Conservation (phyloP, 2,329 filamentous ascomycete species). For the Scytalidium lignicola region DNA sequence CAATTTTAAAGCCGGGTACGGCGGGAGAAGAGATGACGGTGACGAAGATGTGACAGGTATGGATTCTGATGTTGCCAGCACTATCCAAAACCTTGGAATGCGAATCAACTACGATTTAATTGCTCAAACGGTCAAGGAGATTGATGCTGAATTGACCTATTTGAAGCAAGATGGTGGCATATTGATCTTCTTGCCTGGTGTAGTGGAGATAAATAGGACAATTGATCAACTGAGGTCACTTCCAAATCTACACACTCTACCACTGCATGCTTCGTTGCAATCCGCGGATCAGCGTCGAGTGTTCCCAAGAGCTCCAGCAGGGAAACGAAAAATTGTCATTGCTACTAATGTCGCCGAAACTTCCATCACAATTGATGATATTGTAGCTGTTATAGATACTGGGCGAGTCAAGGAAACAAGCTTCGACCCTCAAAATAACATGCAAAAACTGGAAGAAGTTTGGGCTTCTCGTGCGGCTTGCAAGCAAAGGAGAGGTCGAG, state of each 20-base stretch:
- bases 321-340: slow-evolving; percentile 86
- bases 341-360: slow-evolving; percentile 98
- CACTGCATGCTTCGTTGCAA: slow-evolving; percentile 86
- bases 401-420: slow-evolving; percentile 95
- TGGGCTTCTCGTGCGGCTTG: slow-evolving; percentile 94
- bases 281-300: slow-evolving; percentile 84
- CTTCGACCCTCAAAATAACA: slow-evolving; percentile 86
- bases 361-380: slow-evolving; percentile 96
- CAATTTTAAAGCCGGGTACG: slow-evolving; percentile 52
- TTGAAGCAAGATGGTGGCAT: slow-evolving; percentile 74
- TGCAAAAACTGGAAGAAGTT: slow-evolving; percentile 88
- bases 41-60: slow-evolving; percentile 41
- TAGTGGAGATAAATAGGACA: slow-evolving; percentile 83
- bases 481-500: slow-evolving; percentile 88
- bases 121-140: slow-evolving; percentile 70
- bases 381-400: slow-evolving; percentile 92
- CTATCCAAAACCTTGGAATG: slow-evolving; percentile 68
- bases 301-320: slow-evolving; percentile 68
- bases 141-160: slow-evolving; percentile 67
- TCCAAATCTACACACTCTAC: slow-evolving; percentile 68
- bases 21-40: slow-evolving; percentile 31
- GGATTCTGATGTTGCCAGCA: slow-evolving; percentile 59
- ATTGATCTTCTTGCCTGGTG: slow-evolving; percentile 90
- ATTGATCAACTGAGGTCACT: slow-evolving; percentile 63
- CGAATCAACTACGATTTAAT: slow-evolving; percentile 91